These are phyloP conservation scores for Suillus placidus DNA, from an alignment of 768 basidiomycete genomes.

Conservation along the genomic window DNA sequence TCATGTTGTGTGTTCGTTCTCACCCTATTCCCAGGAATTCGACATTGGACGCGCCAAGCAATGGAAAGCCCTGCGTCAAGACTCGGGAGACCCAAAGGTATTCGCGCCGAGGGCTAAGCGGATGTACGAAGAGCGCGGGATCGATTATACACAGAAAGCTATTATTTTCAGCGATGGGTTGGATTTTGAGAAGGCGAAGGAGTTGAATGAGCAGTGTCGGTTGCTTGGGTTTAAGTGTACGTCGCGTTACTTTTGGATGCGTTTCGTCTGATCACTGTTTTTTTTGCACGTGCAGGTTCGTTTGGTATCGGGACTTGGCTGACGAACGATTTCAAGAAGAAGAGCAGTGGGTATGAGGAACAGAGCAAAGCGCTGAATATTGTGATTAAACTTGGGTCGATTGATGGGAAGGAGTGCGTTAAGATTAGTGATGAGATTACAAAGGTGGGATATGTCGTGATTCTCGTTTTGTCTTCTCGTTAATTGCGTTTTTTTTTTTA, in stretches of 20 bases:
- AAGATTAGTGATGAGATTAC: constrained; percentile 93
- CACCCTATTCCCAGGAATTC: constrained; percentile 47
- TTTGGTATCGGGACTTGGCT: constrained; percentile 95
- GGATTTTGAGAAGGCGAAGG: constrained; percentile 68
- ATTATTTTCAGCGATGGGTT: constrained; percentile 88
- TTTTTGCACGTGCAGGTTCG: constrained; percentile 50
- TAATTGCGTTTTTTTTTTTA: not conserved
- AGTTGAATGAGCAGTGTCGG: constrained; percentile 70
- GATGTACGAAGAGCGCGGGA: constrained; percentile 70
- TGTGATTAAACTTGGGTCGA: constrained; percentile 87
- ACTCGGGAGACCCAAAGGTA: constrained; percentile 87
- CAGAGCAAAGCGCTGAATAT: constrained; percentile 89
- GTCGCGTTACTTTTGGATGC: not conserved
- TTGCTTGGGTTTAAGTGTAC: constrained; percentile 71
- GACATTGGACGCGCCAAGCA: constrained; percentile 54
- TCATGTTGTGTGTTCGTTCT: not conserved
- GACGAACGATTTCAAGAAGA: constrained; percentile 80
- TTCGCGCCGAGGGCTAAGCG: constrained; percentile 77
- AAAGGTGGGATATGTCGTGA: constrained; percentile 53
- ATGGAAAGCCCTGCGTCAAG: constrained; percentile 89
- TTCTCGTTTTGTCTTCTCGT: not conserved
- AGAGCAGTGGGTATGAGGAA: constrained; percentile 47
- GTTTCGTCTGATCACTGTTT: not conserved
- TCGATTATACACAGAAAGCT: constrained; percentile 63
- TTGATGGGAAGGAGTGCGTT: constrained; percentile 76